A percentile compares a stretch with the other conserved stretches of the same genome.
These are phyloP conservation scores for Middelhovenomyces tepae DNA, from an alignment of 805 yeast genomes.

Conservation along the genomic window DNA sequence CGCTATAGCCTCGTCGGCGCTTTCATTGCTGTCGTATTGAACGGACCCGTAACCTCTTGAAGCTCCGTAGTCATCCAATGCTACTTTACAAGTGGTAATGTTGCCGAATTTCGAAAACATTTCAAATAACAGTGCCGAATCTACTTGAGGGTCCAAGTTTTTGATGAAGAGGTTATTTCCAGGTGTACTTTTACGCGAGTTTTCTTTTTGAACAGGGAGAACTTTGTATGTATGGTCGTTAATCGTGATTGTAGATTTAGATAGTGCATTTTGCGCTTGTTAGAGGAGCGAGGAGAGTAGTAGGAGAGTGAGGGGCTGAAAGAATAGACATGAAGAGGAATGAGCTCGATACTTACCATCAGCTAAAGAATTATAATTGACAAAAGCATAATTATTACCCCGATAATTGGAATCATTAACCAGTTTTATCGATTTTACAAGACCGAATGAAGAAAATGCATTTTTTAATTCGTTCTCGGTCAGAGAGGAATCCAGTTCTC, in stretches of 20 bases:
- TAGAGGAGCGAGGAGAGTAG: too few relatives aligned
- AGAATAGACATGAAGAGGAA: too few relatives aligned
- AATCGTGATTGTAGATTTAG: neutral
- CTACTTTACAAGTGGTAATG: conserved; percentile 41
- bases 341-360: too few relatives aligned
- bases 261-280: conserved; percentile 3
- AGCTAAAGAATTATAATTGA: conserved; percentile 43
- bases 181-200: neutral
- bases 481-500: conserved; percentile 67
- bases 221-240: conserved; percentile 1
- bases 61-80: conserved; percentile 36
- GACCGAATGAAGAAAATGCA: conserved; percentile 64
- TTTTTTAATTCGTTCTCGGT: conserved; percentile 60
- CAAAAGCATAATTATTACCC: conserved; percentile 86
- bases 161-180: conserved; percentile 53
- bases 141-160: conserved; percentile 46
- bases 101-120: conserved; percentile 44
- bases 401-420: conserved; percentile 85
- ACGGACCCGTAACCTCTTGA: conserved; percentile 58
- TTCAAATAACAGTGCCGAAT: conserved; percentile 43
- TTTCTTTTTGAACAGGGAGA: neutral
- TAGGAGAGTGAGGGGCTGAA: too few relatives aligned
- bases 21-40: conserved; percentile 46
- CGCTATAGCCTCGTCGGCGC: conserved; percentile 56
- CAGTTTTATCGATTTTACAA: conserved; percentile 79